Evolutionary conservation across 768 basidiomycete species (phyloP).

Genomic region (Leccinum obscurum): DNA sequence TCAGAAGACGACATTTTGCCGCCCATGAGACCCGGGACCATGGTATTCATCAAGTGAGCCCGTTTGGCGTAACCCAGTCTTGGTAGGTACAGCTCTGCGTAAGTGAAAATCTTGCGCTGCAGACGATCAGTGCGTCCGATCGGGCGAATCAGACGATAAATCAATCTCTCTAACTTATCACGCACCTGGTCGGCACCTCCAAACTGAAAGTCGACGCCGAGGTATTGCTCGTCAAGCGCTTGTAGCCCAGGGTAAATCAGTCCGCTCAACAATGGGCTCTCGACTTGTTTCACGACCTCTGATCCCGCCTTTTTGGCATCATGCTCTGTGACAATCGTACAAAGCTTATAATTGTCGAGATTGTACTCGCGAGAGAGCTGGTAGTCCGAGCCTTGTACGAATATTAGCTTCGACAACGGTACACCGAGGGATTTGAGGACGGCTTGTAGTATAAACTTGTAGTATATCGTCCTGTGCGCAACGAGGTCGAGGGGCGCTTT

Average conservation of each 20-base stretch:
- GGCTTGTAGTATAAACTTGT: constrained; percentile 75
- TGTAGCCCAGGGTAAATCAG: constrained; percentile 95
- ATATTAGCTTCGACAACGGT: constrained; percentile 77
- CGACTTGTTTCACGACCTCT: constrained; percentile 97
- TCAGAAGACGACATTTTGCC: constrained; percentile 99
- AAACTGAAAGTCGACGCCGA: constrained; percentile 95
- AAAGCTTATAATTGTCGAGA: constrained; percentile 91
- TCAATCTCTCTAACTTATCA: background rate
- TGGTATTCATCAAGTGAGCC: constrained; percentile 96
- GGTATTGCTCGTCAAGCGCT: constrained; percentile 96
- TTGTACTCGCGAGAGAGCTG: constrained; percentile 91
- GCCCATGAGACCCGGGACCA: constrained; percentile 93
- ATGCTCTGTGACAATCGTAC: constrained; percentile 90
- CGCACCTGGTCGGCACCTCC: constrained; percentile 95
- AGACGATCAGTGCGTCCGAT: background rate
- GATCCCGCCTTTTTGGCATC: constrained; percentile 99
- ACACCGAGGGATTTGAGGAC: constrained; percentile 91
- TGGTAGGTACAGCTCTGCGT: constrained; percentile 95
- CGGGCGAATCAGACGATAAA: background rate
- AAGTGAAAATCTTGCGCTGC: constrained; percentile 97
- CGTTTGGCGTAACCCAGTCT: constrained; percentile 91
- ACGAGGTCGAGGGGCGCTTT: constrained; percentile 96
- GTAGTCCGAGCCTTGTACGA: constrained; percentile 90
- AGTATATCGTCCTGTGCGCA: constrained; percentile 85
- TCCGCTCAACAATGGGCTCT: constrained; percentile 87